Evolutionary conservation across 129 eudicot species (phyloP).

Genomic region (Gnaphalium uliginosum): DNA sequence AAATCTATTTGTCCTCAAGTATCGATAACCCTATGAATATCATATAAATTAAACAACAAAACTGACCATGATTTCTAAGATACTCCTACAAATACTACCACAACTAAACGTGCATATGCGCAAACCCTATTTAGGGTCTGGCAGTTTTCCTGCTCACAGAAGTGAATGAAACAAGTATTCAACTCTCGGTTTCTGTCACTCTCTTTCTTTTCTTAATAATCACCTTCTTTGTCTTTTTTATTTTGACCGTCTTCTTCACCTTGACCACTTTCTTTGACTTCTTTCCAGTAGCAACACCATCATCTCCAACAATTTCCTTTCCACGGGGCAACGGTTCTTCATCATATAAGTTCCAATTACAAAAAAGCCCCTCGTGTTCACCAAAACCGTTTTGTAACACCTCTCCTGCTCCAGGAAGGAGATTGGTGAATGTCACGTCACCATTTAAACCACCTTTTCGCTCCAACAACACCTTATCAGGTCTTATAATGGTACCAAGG

Average conservation of each 20-base stretch:
- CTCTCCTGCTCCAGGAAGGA: constrained; percentile 84
- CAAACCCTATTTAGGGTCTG: not conserved
- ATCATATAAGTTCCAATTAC: constrained; percentile 68
- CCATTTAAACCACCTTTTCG: constrained; percentile 85
- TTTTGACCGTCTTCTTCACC: constrained; percentile 46
- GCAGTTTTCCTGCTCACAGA: not conserved
- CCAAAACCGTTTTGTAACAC: constrained; percentile 33
- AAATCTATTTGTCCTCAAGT: not conserved
- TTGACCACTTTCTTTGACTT: constrained; percentile 66
- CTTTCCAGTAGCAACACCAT: constrained; percentile 38
- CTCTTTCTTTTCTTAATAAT: constrained; percentile 41
- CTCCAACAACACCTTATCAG: constrained; percentile 75
- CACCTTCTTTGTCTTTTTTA: constrained; percentile 37
- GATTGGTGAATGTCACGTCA: constrained; percentile 53
- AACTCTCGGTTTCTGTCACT: constrained; percentile 11
- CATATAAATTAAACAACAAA: constrained; percentile 1
- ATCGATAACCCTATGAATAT: not conserved
- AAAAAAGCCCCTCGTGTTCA: constrained; percentile 61
- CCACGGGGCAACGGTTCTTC: constrained; percentile 72
- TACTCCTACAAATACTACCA: not conserved
- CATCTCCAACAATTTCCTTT: constrained; percentile 30
- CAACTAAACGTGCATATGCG: not conserved
- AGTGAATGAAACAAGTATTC: not conserved
- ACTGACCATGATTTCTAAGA: not conserved
- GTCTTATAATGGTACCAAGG: constrained; percentile 82